These are phyloP conservation scores for Pyrenula aspistea DNA, from an alignment of 495 filamentous ascomycete genomes.

Conservation along the genomic window DNA sequence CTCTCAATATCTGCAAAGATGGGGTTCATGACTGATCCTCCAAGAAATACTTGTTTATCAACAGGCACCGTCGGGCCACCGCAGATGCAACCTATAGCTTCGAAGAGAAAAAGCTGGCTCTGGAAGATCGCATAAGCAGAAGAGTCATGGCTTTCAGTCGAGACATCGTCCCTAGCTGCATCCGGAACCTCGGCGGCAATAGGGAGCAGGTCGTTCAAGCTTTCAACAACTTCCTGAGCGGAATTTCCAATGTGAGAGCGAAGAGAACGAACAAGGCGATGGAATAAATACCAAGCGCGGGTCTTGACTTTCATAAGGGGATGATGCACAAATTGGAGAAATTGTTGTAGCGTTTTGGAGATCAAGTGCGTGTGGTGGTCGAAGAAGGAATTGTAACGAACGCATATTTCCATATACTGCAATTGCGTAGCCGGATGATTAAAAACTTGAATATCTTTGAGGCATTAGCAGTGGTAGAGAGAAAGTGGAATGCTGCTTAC, in stretches of 20 bases:
- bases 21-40: conserved; percentile 73
- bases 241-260: conserved; percentile 74
- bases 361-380: conserved; percentile 67
- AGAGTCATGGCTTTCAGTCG: conserved; percentile 78
- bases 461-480: conserved; percentile 6
- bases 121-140: conserved; percentile 81
- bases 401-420: conserved; percentile 96
- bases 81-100: conserved; percentile 83
- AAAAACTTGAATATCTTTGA: conserved; percentile 66
- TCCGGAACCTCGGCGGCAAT: conserved; percentile 84
- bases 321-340: conserved; percentile 81
- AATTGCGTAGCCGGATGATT: conserved; percentile 85
- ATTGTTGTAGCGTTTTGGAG: conserved; percentile 78
- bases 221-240: conserved; percentile 76
- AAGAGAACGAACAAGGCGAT: conserved; percentile 82
- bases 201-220: conserved; percentile 75
- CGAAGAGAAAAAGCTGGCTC: conserved; percentile 85
- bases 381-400: conserved; percentile 89
- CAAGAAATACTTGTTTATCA: conserved; percentile 74
- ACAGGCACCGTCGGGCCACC: conserved; percentile 61
- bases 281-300: conserved; percentile 94
- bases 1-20: conserved; percentile 76
- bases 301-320: conserved; percentile 71
- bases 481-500: conserved; percentile 31
- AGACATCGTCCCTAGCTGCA: conserved; percentile 73